These are phyloP conservation scores for Gloeophyllum trabeum DNA, from an alignment of 768 basidiomycete species.

Conservation along the genomic window DNA sequence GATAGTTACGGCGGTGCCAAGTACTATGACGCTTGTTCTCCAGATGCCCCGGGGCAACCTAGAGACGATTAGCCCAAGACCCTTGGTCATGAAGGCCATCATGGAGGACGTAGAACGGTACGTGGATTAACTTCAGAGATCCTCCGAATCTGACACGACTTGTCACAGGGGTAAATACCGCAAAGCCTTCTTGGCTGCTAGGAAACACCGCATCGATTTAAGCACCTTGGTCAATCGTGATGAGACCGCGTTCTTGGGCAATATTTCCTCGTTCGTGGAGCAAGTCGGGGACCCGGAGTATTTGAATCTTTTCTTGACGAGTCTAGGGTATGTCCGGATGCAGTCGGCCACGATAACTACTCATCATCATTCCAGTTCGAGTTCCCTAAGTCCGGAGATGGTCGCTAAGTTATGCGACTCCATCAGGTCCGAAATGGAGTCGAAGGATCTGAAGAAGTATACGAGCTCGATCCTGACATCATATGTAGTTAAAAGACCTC, in stretches of 20 bases:
- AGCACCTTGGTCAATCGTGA: constrained; percentile 81
- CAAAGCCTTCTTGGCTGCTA: constrained; percentile 82
- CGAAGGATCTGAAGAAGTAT: constrained; percentile 62
- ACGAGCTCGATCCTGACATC: constrained; percentile 89
- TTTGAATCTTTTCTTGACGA: constrained; percentile 85
- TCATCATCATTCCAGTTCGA: not conserved
- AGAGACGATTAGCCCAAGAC: constrained; percentile 90
- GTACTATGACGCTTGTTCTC: constrained; percentile 78
- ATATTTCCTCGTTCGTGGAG: constrained; percentile 59
- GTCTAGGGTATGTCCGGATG: constrained; percentile 49
- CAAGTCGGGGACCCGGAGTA: constrained; percentile 87
- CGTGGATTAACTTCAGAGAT: constrained; percentile 17
- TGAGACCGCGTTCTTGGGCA: constrained; percentile 49
- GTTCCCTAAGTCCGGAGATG: not conserved
- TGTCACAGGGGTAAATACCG: constrained; percentile 56
- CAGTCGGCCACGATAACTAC: not conserved
- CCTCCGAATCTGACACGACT: not conserved
- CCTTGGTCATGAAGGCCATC: constrained; percentile 81
- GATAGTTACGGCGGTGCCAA: constrained; percentile 83
- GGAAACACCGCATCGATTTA: constrained; percentile 90
- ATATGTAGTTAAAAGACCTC: constrained; percentile 83
- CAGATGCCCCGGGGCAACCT: constrained; percentile 98
- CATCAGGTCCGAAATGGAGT: constrained; percentile 62
- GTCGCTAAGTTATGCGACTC: constrained; percentile 66
- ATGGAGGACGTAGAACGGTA: constrained; percentile 65